Conservation (phyloP, 371 early-diverging fungal genomes). For the Coemansia sp. region DNA sequence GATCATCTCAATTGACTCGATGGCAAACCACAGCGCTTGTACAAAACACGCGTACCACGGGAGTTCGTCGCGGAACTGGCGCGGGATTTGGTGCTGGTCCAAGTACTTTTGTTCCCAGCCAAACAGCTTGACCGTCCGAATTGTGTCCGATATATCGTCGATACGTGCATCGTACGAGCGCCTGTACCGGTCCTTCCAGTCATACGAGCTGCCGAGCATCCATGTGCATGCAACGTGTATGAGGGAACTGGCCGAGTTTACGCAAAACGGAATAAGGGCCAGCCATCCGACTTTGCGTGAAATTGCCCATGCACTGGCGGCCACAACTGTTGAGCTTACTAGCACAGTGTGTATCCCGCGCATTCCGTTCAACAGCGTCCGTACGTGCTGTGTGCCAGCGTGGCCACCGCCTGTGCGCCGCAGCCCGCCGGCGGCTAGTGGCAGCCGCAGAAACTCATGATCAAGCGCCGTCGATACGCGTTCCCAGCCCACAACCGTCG, state of each 20-base stretch:
- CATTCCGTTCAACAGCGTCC: not conserved
- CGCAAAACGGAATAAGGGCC: constrained; percentile 19
- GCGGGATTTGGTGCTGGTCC: constrained; percentile 4
- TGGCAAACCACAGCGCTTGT: constrained; percentile 34
- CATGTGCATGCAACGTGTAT: not conserved
- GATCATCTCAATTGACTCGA: constrained; percentile 42
- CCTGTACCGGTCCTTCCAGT: not conserved
- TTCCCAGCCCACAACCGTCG: not conserved
- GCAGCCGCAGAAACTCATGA: constrained; percentile 34
- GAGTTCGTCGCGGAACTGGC: not conserved
- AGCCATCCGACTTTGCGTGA: constrained; percentile 27
- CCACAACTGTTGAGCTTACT: constrained; percentile 1
- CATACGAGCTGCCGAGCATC: not conserved
- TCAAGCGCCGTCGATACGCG: constrained; percentile 13
- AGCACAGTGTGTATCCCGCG: not conserved
- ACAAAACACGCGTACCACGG: constrained; percentile 44
- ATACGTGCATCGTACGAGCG: not conserved
- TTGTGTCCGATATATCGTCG: constrained; percentile 59
- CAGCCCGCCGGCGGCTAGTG: constrained; percentile 17
- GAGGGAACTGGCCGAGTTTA: not conserved
- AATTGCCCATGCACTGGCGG: constrained; percentile 8
- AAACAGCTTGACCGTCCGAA: constrained; percentile 73
- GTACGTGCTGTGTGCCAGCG: not conserved
- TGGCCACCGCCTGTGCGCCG: not conserved
- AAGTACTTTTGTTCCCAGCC: constrained; percentile 71